A percentile compares a stretch with the other conserved stretches of the same genome.
These are phyloP conservation scores for Mariannaea elegans DNA, from an alignment of 2,329 filamentous ascomycete species.

Conservation along the genomic window DNA sequence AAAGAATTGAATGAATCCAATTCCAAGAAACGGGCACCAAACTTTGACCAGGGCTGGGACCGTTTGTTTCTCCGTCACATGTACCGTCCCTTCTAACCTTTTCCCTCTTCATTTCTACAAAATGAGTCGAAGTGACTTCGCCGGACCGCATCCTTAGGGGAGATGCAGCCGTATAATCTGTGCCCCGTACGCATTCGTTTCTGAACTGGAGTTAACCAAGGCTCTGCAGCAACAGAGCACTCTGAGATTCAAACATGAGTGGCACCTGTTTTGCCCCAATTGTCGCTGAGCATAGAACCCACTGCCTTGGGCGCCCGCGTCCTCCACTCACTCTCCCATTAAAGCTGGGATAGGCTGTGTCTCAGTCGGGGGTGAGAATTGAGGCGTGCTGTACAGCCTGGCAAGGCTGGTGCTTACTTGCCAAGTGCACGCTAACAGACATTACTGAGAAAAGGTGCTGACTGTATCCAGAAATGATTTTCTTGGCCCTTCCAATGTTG, in stretches of 20 bases:
- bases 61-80: background rate
- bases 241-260: no score
- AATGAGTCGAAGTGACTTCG: no score
- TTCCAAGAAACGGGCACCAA: no score
- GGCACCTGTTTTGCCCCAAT: background rate
- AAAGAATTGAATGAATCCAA: background rate
- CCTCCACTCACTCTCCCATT: background rate
- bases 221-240: no score
- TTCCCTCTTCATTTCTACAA: background rate
- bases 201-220: no score
- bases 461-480: constrained; percentile 1
- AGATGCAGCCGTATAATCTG: no score
- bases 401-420: constrained; percentile 23
- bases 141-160: no score
- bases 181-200: no score
- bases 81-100: background rate
- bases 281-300: background rate
- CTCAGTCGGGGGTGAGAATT: constrained; percentile 4
- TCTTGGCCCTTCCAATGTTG: background rate
- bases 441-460: constrained; percentile 6
- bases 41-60: no score
- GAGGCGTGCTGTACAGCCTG: constrained; percentile 1
- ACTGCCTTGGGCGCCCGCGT: constrained; percentile 1
- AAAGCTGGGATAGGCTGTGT: constrained; percentile 5
- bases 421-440: background rate